Percentiles rank a stretch among this genome's conserved stretches.
These are phyloP conservation scores for Phaeotremella fagi DNA, from an alignment of 768 basidiomycete genomes.

Conservation along the genomic window DNA sequence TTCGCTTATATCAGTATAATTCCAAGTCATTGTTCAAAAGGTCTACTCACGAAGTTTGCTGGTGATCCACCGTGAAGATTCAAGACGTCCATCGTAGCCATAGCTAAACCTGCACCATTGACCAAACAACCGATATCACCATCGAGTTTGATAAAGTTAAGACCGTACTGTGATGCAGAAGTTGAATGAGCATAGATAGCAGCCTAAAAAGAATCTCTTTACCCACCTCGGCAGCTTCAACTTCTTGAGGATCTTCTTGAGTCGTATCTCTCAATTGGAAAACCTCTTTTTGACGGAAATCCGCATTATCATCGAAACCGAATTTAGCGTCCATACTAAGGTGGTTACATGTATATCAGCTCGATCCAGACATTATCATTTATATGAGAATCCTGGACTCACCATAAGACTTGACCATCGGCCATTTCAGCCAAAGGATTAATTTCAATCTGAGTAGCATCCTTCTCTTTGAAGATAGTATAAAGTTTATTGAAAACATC, in stretches of 20 bases:
- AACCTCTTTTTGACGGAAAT: conserved; percentile 89
- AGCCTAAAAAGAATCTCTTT: background rate
- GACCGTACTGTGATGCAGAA: conserved; percentile 55
- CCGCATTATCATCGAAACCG: conserved; percentile 99
- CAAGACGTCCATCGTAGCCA: conserved; percentile 99
- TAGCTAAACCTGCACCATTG: conserved; percentile 96
- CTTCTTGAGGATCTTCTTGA: conserved; percentile 95
- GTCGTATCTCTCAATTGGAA: conserved; percentile 84
- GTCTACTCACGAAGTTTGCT: conserved; percentile 69
- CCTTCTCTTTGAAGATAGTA: conserved; percentile 96
- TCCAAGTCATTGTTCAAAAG: background rate
- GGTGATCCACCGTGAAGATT: conserved; percentile 89
- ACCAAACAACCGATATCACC: conserved; percentile 95
- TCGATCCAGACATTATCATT: too few relatives aligned
- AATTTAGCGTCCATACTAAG: conserved; percentile 98
- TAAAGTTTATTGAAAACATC: conserved; percentile 91
- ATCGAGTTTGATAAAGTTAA: conserved; percentile 99
- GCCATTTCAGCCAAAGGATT: conserved; percentile 91
- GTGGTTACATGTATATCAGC: background rate
- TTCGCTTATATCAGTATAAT: background rate
- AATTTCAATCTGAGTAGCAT: conserved; percentile 98
- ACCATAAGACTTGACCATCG: conserved; percentile 93
- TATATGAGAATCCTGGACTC: too few relatives aligned
- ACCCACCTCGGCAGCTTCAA: conserved; percentile 78
- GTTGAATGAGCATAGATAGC: background rate